Evolutionary conservation across 768 basidiomycete genomes (phyloP), one percentile per base, ranked within the genome.

Genomic region (Daedaleopsis nitida): DNA sequence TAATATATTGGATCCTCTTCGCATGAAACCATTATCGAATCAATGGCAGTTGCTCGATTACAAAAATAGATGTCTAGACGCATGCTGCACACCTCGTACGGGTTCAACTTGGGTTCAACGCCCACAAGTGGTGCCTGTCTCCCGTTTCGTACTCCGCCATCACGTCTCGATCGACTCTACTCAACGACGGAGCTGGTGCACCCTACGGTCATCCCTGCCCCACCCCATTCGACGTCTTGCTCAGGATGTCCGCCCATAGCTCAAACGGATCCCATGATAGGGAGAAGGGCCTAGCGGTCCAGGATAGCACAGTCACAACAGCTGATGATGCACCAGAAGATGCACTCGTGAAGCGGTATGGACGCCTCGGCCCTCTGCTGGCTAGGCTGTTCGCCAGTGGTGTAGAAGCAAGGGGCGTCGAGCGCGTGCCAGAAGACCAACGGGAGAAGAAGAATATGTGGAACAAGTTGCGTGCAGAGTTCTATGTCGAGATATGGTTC

Each of bases 361-460:
- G 67, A 13, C 67, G 67, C 37, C 65, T 71, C 32, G 70, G 70
- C 8, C 66, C 67, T 2, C 51, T 68, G 32, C 55, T 72, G 24
- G 63, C 63, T 45, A 77, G 68, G 65, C 70, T 83, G 13, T 82
- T 83, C 66, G 70, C 74, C 16, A 78, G 72, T 55, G 83, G 82
- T 50, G 80, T 84, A 19, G 83, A 85, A 68, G 82, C 81, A 5
- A 72, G 81, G 68, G 83, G 83, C 19, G 79, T 85, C 7, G 83
- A 83, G 62, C 79, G 83, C 13, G 79, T 84, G 0, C 81, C 80
- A 16, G 83, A 84, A 66, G 69, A 78, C 58, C 77, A 83, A 69
- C 66, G 81, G 60, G 77, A 78, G 54, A 70, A 62, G 1, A 80
- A 79, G 58, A 77, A 81, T 59, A 65, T 74, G 14, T 80, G 79